phyloP scores from a whole-genome alignment of 352 stramenopile species.

The Globisporangium parvum region DNA sequence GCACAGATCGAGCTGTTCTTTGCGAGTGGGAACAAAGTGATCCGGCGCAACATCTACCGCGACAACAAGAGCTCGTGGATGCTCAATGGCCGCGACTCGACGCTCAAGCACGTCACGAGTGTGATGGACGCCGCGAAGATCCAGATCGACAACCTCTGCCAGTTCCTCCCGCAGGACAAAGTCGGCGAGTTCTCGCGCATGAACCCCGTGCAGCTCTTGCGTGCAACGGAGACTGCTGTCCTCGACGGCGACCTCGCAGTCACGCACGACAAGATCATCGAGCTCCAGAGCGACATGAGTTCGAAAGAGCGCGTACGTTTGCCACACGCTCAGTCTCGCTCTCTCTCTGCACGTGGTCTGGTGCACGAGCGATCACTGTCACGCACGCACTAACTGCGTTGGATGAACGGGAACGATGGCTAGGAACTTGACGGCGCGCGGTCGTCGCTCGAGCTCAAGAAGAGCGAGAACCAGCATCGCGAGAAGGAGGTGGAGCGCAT shows the following conservation, averaged over 20 bases:
- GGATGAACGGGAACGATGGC: background rate
- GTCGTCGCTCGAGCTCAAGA: constrained; percentile 71
- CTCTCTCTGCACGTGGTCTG: background rate
- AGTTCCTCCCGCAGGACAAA: constrained; percentile 98
- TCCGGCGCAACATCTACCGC: constrained; percentile 90
- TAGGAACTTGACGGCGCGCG: constrained; percentile 63
- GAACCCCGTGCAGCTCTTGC: constrained; percentile 69
- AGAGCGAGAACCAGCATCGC: constrained; percentile 74
- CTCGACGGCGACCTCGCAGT: constrained; percentile 59
- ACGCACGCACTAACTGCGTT: background rate
- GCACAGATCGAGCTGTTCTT: constrained; percentile 93
- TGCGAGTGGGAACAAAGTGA: constrained; percentile 62
- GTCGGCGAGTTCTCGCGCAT: constrained; percentile 89
- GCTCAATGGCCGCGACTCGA: constrained; percentile 62
- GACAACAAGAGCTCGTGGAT: constrained; percentile 85
- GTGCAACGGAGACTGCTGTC: constrained; percentile 75
- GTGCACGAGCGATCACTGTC: background rate
- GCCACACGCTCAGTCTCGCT: background rate
- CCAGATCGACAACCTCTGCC: constrained; percentile 98
- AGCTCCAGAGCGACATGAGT: constrained; percentile 67
- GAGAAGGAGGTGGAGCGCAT: constrained; percentile 84
- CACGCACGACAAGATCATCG: constrained; percentile 76
- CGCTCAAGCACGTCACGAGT: constrained; percentile 59
- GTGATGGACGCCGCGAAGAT: constrained; percentile 90
- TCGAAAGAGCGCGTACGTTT: constrained; percentile 55